Base-by-base conservation (phyloP, 495 filamentous ascomycete species). In the Podospora sp. region DNA sequence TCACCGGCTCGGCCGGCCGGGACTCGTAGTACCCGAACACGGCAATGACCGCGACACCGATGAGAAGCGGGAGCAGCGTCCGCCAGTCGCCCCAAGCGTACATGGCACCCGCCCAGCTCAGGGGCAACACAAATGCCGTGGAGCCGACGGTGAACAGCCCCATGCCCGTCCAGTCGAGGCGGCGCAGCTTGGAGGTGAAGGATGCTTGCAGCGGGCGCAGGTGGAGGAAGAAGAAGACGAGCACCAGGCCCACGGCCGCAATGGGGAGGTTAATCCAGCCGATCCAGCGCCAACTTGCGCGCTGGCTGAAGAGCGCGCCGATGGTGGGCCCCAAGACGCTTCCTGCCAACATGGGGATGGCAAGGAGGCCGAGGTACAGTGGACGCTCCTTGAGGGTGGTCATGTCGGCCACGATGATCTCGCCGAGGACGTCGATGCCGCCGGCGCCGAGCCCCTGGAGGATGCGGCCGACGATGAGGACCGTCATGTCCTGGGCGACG, bases 371-470 rank as follows among this genome's bases (percentile, higher is more conserved):
- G 8, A 82, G 60, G 36, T 78, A 81, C 4, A 78, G 33, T 1
- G 79, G 71, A 7, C 81, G 72, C 55, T 83, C 76, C 68, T 79
- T 68, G 0, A 76, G 68, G 0, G 73, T 70, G 6, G 73, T 75
- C 66, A 78, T 72, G 49, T 96, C 92, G 12, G 87, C 85, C 35
- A 95, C 90, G 66, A 83, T 84, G 68, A 95, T 91, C 71, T 92
- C 91, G 29, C 87, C 85, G 67, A 94, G 76, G 16, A 88, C 84
- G 14, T 91, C 79, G 26, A 94, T 82, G 0, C 92, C 92, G 68
- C 91, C 92, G 59, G 87, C 89, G 14, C 90, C 92, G 20, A 88
- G 77, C 63, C 91, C 92, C 75, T 93, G 91, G 29, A 95, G 77
- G 0, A 86, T 84, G 72, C 92, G 80, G 9, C 90, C 92, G 4